Base-by-base conservation (phyloP, 495 filamentous ascomycete species). In the Xylaria cubensis region DNA sequence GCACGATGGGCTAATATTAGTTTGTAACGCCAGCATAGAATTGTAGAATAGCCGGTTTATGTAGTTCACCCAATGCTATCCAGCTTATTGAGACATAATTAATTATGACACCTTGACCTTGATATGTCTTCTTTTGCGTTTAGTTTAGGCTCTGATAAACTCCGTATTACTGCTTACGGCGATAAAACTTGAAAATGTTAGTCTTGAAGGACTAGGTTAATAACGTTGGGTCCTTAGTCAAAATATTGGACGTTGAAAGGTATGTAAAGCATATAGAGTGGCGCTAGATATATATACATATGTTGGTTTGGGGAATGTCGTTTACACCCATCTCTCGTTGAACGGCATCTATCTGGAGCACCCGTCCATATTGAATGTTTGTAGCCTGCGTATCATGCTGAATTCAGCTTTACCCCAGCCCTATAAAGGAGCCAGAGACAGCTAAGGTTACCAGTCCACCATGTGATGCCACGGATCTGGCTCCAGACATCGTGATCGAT, bases 391-490 rank as follows among this genome's bases (percentile, higher is more conserved):
- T 56, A 29, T 71, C n/a, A 72, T 53, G 65, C 67, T 13, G 34
- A 55, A 55, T 73, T 74, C 48, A 75, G 48, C 70, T 74, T 74
- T 46, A 3, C 64, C 50, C 73, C 74, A 36, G 79, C 79, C 61
- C 69, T 44, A 69, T 73, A 77, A 19, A 81, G 63, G 72, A 83
- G 63, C 44, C 50, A 71, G 39, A 80, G 61, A 65, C 82, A 87
- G 71, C 77, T 78, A 15, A 81, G 65, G 75, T 87, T 88, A 15
- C 83, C 83, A 26, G 77, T 79, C 84, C 83, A 87, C 85, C 86
- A 88, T 8, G 75, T 70, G 36, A 82, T 41, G 2, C 83, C 84
- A 21, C 86, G 76, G 4, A 87, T 46, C 51, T 80, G 82, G 58
- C 84, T 85, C 74, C 75, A 67, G 17, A 24, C 8, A 42, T 73